Evolutionary conservation across 202 grass and related monocot genomes (phyloP).

Genomic region (Dendrocalamus latiflorus): DNA sequence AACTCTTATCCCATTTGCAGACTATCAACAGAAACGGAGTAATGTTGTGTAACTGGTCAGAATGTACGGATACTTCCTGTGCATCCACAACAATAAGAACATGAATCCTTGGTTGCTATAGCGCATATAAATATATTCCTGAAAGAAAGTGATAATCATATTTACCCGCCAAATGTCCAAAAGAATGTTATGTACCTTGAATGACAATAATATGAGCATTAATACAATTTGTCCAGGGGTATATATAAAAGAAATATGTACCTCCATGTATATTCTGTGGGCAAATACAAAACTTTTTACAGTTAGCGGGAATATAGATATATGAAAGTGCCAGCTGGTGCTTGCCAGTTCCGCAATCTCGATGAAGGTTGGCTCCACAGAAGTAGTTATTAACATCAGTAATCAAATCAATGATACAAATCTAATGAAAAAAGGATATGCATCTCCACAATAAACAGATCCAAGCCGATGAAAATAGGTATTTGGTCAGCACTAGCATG

Average conservation of each 20-base stretch:
- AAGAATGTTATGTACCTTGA: slow-evolving; percentile 41
- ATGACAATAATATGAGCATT: slow-evolving; percentile 30
- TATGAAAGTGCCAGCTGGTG: slow-evolving; percentile 28
- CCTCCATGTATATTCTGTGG: slow-evolving; percentile 41
- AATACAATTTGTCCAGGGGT: slow-evolving; percentile 30
- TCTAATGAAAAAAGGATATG: slow-evolving; percentile 40
- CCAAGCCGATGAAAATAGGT: slow-evolving; percentile 27
- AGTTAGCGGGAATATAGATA: slow-evolving; percentile 41
- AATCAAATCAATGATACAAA: slow-evolving; percentile 46
- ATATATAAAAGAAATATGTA: slow-evolving; percentile 44
- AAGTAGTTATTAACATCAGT: slow-evolving; percentile 40
- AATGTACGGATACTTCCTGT: neutral
- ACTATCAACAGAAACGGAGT: slow-evolving; percentile 4
- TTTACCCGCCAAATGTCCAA: slow-evolving; percentile 27
- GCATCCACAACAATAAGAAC: slow-evolving; percentile 2
- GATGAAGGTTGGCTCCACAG: slow-evolving; percentile 29
- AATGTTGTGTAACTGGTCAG: neutral
- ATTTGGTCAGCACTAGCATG: slow-evolving; percentile 11
- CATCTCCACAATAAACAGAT: slow-evolving; percentile 34
- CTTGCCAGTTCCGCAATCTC: slow-evolving; percentile 23
- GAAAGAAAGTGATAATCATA: neutral
- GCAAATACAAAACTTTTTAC: slow-evolving; percentile 45
- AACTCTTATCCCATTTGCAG: neutral
- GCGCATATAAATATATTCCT: slow-evolving; percentile 1
- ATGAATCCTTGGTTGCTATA: neutral